Evolutionary conservation across 768 basidiomycete genomes (phyloP).

Genomic region (Boletus bicolor): DNA sequence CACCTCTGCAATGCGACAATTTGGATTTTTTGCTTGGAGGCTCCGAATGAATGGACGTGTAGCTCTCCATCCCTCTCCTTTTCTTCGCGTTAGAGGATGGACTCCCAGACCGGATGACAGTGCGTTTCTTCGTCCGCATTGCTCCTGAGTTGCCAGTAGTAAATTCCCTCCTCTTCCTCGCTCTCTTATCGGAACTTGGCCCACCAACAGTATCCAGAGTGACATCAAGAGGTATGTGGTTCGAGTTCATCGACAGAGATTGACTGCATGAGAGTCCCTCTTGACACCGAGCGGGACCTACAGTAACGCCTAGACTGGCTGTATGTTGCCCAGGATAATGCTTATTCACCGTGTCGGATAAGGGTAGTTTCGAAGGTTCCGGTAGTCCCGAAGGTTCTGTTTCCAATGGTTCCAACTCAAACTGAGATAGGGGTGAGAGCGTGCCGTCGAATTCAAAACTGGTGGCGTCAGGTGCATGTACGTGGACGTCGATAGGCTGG

Average conservation of each 20-base stretch:
- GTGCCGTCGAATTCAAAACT: background rate
- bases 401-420: slow-evolving; percentile 20
- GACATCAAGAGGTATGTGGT: background rate
- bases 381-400: slow-evolving; percentile 20
- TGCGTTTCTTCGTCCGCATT: slow-evolving; percentile 10
- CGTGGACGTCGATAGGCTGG: background rate
- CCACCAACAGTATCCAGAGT: background rate
- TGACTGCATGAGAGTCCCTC: background rate
- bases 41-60: background rate
- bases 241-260: slow-evolving; percentile 1
- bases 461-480: background rate
- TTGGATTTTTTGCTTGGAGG: slow-evolving; percentile 25
- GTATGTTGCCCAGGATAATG: slow-evolving; percentile 6
- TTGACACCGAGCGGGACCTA: background rate
- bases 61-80: slow-evolving; percentile 1
- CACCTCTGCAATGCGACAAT: background rate
- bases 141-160: background rate
- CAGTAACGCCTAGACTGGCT: background rate
- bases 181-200: background rate
- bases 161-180: slow-evolving; percentile 12
- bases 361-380: slow-evolving; percentile 17
- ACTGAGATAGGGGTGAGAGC: slow-evolving; percentile 26
- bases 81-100: background rate
- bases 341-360: slow-evolving; percentile 25
- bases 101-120: background rate